A percentile compares a stretch with the other conserved stretches of the same genome.
Evolutionary conservation across 257 asterid species (phyloP).

Genomic region (Solanum bulbocastanum): DNA sequence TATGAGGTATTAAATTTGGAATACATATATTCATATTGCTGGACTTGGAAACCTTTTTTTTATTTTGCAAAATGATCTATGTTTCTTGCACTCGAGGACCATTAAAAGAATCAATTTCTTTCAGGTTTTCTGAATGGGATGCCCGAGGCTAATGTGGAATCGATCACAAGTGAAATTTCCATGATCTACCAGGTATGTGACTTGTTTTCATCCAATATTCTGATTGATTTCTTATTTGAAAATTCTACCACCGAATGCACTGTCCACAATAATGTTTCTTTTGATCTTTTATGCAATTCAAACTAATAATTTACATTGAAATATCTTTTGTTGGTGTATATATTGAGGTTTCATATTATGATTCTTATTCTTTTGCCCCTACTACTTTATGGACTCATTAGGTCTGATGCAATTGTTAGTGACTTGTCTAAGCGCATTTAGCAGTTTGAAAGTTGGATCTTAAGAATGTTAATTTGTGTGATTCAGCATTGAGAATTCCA

Average conservation of each 20-base stretch:
- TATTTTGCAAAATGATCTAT: neutral
- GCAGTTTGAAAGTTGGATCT: neutral
- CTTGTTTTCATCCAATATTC: constrained; percentile 1
- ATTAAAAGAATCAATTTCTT: constrained; percentile 7
- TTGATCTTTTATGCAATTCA: neutral
- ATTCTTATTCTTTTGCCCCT: neutral
- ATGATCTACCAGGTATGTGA: constrained; percentile 40
- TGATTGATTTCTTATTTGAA: neutral
- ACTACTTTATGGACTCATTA: neutral
- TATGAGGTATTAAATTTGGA: too few relatives aligned
- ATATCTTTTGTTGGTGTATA: neutral
- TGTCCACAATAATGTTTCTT: neutral
- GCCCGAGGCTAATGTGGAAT: constrained; percentile 76
- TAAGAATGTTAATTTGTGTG: neutral
- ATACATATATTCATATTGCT: neutral
- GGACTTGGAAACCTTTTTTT: neutral
- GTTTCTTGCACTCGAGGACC: constrained; percentile 1
- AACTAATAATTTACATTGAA: neutral
- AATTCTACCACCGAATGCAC: neutral
- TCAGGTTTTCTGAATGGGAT: constrained; percentile 77
- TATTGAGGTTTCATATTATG: neutral
- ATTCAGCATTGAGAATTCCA: neutral
- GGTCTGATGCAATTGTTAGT: neutral
- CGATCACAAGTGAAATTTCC: constrained; percentile 56
- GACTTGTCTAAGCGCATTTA: neutral